Evolutionary conservation across 495 filamentous ascomycete genomes (phyloP).

Genomic region (Podospora conica): DNA sequence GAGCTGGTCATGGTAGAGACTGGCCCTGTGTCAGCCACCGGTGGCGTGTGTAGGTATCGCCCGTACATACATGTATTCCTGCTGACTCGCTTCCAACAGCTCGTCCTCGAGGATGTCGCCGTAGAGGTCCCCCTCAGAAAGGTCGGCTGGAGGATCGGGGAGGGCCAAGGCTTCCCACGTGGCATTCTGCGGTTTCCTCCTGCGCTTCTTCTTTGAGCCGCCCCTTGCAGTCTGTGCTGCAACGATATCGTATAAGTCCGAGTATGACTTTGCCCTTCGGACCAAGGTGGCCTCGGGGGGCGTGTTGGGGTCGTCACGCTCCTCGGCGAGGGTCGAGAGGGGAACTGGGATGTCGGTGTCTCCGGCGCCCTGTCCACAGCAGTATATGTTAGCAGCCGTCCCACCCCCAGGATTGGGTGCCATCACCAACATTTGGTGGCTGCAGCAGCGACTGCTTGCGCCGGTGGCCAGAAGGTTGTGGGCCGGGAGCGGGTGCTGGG

Average conservation of each 20-base stretch:
- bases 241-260: conserved; percentile 64
- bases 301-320: conserved; percentile 40
- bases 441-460: conserved; percentile 61
- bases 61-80: conserved; percentile 68
- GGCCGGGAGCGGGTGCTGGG: conserved; percentile 32
- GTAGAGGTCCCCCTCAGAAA: conserved; percentile 52
- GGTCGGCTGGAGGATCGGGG: conserved; percentile 51
- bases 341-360: conserved; percentile 33
- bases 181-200: conserved; percentile 32
- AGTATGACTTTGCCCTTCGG: conserved; percentile 68
- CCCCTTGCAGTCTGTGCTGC: conserved; percentile 47
- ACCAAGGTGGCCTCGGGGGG: conserved; percentile 58
- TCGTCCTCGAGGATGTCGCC: conserved; percentile 57
- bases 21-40: conserved; percentile 33
- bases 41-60: not conserved
- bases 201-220: conserved; percentile 33
- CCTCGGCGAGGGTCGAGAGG: conserved; percentile 46
- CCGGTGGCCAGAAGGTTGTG: conserved; percentile 43
- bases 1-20: conserved; percentile 73
- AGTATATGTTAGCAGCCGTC: conserved; percentile 3
- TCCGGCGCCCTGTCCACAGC: conserved; percentile 28
- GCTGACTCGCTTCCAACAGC: conserved; percentile 73
- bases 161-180: conserved; percentile 38
- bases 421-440: conserved; percentile 54
- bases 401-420: not conserved